Percentiles rank a stretch among this genome's conserved stretches.
Conservation (phyloP, 2,329 filamentous ascomycete genomes). For the Aureobasidium sp. region DNA sequence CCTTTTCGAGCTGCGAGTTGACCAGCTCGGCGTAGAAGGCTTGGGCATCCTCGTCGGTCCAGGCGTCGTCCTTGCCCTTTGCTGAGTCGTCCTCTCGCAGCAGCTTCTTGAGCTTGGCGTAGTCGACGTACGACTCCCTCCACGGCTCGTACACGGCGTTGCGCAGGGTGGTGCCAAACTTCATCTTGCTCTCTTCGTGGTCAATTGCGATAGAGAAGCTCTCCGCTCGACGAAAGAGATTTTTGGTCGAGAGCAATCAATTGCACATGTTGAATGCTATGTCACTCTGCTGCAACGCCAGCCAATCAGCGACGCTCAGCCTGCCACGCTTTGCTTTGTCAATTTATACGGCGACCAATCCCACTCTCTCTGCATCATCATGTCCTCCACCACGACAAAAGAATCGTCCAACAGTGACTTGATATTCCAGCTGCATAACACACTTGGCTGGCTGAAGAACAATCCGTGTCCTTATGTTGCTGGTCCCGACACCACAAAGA, state of each 20-base stretch:
- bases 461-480: constrained; percentile 44
- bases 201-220: not conserved
- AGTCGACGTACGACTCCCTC: constrained; percentile 93
- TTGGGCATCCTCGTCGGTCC: constrained; percentile 93
- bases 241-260: not conserved
- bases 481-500: constrained; percentile 45
- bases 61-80: constrained; percentile 51
- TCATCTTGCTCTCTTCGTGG: constrained; percentile 56
- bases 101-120: constrained; percentile 82
- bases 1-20: constrained; percentile 91
- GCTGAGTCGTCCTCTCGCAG: constrained; percentile 65
- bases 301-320: not conserved
- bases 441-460: constrained; percentile 37
- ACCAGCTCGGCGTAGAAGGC: constrained; percentile 91
- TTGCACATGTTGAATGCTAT: not conserved
- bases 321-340: not conserved
- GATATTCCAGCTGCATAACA: constrained; percentile 34
- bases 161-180: constrained; percentile 84
- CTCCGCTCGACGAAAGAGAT: not conserved
- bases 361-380: not conserved
- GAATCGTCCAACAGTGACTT: constrained; percentile 21
- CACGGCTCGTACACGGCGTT: constrained; percentile 76
- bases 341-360: not conserved
- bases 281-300: not conserved
- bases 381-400: not conserved